Base-by-base conservation (phyloP, 768 basidiomycete genomes). In the Mycena rebaudengoi region DNA sequence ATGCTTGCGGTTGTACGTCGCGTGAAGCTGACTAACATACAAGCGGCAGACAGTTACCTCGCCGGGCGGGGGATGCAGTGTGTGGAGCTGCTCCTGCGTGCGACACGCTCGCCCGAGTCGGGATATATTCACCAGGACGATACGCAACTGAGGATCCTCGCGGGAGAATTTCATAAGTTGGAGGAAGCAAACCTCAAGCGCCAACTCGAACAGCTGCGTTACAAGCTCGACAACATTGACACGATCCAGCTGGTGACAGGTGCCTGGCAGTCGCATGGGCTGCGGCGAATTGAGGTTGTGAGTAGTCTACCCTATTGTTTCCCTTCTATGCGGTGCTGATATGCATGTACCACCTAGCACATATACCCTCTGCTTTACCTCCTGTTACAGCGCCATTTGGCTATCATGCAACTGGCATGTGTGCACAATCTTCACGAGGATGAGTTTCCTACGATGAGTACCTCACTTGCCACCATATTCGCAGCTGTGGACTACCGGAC, bases 161-260 rank as follows among this genome's bases (percentile, higher is more conserved):
- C 45, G 18, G 23, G 48, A 12, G 49, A 39, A 20, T 60, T 61
- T 28, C 32, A 58, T 21, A 33, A 32, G 3, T 1, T 39, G 28
- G 71, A 73, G 46, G 68, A 64, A 46, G 28, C 53, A 23, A 60
- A 55, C 23, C 44, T 73, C 12, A 26, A 52, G 29, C 11, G 18
- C 0, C 60, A 66, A 11, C 61, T 73, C 4, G 48, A 66, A 10
- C 26, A 35, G 8, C 21, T 71, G 11, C 41, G n/a, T 1, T 73
- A 68, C 25, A 60, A 71, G 20, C 43, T 73, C 29, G 68, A 70
- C 48, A 43, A 60, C 25, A 48, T 50, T 2, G 41, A 49, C 10
- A 71, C 71, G 14, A 49, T 73, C 4, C 37, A 65, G 0, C 56
- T 72, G 20, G 51, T 70, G 14, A 70, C 70, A 18, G 73, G n/a